Percentiles rank a stretch among this genome's conserved stretches.
phyloP scores from a whole-genome alignment of 192 early-diverging fungal genomes.

The Backusella liffmaniae region DNA sequence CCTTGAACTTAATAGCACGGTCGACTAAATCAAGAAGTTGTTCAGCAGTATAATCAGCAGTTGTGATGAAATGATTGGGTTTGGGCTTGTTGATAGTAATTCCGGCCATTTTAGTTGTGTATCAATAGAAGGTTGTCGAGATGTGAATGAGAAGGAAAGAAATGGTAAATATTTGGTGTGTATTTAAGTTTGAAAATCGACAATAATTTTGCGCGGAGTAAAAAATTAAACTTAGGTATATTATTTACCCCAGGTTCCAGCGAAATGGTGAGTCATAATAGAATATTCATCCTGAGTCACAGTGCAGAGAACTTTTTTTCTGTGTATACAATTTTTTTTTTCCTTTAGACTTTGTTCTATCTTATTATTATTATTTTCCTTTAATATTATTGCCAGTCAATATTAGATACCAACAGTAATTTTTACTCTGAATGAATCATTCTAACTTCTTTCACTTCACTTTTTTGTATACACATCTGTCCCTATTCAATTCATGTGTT shows the following conservation, averaged over 20 bases:
- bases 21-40: slow-evolving; percentile 79
- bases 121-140: neutral
- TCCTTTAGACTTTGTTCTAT: neutral
- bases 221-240: neutral
- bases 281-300: slow-evolving; percentile 12
- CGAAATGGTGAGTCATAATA: slow-evolving; percentile 7
- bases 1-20: slow-evolving; percentile 80
- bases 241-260: slow-evolving; percentile 3
- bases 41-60: slow-evolving; percentile 75
- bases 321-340: neutral
- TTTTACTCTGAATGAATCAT: neutral
- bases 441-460: neutral
- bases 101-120: neutral
- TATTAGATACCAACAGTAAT: neutral
- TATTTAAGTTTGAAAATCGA: neutral
- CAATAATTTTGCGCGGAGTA: neutral
- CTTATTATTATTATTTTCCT: neutral
- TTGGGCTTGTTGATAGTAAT: slow-evolving; percentile 11
- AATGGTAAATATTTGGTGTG: neutral
- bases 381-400: neutral
- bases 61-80: slow-evolving; percentile 69
- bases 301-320: neutral
- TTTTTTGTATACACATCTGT: neutral
- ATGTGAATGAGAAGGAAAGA: neutral
- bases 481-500: neutral